Evolutionary conservation across 2,329 filamentous ascomycete species (phyloP).

Genomic region (Penicillium sp.): DNA sequence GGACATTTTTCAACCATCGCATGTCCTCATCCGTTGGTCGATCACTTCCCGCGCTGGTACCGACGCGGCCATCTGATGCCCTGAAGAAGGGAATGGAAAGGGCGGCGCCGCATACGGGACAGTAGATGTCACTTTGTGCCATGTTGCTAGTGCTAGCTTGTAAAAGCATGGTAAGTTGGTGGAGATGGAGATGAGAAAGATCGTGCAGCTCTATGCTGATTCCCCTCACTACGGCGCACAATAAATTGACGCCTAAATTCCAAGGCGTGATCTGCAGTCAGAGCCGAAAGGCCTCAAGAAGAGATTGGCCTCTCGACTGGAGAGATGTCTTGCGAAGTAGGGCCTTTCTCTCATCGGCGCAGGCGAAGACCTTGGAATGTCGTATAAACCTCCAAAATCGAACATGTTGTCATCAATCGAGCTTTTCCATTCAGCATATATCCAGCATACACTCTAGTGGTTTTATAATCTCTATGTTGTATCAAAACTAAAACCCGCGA

Average conservation of each 20-base stretch:
- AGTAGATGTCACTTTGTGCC: background rate
- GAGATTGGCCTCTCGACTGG: no score
- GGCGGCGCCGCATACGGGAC: background rate
- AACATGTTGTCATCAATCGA: no score
- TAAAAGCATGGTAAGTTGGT: background rate
- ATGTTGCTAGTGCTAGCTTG: background rate
- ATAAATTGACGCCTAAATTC: background rate
- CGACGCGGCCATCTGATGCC: background rate
- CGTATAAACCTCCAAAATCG: no score
- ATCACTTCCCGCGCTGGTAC: background rate
- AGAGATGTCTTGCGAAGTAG: no score
- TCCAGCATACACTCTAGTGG: no score
- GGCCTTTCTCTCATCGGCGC: no score
- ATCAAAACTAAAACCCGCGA: background rate
- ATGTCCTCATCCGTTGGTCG: background rate
- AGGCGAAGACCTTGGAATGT: no score
- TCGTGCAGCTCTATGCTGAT: background rate
- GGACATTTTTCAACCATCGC: background rate
- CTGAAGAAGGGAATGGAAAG: background rate
- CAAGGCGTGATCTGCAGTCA: background rate
- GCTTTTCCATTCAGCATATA: no score
- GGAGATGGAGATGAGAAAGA: background rate
- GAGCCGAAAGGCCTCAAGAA: no score
- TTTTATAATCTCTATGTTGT: background rate
- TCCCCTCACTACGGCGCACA: background rate